Evolutionary conservation across 352 stramenopile genomes (phyloP).

Genomic region (Lagenidium sp.): DNA sequence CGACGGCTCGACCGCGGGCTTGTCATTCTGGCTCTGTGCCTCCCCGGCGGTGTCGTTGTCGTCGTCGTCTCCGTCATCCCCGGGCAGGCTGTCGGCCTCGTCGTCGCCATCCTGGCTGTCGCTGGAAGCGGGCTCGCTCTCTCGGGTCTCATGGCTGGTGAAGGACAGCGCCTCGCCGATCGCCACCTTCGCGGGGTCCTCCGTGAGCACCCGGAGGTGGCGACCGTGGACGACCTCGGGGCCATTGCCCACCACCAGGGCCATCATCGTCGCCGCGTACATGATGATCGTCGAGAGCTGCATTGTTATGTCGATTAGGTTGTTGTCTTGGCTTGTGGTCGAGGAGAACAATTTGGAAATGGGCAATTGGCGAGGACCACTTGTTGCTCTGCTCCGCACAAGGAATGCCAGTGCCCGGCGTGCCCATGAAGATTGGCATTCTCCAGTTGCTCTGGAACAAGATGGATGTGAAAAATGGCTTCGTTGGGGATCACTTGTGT

Average conservation of each 20-base stretch:
- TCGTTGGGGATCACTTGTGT: too few relatives aligned
- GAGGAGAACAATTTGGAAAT: too few relatives aligned
- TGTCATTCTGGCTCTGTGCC: background rate
- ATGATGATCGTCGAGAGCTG: too few relatives aligned
- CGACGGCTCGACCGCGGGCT: background rate
- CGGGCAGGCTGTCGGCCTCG: background rate
- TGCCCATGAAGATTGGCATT: too few relatives aligned
- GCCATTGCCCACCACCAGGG: background rate
- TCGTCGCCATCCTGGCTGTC: constrained; percentile 2
- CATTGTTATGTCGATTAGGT: too few relatives aligned
- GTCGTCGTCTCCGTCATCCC: background rate
- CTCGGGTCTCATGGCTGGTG: background rate
- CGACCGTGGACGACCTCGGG: background rate
- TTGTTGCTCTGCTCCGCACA: too few relatives aligned
- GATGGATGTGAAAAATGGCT: too few relatives aligned
- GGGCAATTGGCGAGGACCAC: too few relatives aligned
- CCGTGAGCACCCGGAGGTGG: background rate
- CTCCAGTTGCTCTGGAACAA: too few relatives aligned
- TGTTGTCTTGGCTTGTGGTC: too few relatives aligned
- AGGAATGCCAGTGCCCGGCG: too few relatives aligned
- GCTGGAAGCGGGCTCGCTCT: background rate
- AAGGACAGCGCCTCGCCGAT: background rate
- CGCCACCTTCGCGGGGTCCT: background rate
- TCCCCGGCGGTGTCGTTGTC: background rate
- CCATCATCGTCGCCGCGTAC: background rate